Base-by-base conservation (phyloP, 2,329 filamentous ascomycete species). In the Grosmannia huntii region DNA sequence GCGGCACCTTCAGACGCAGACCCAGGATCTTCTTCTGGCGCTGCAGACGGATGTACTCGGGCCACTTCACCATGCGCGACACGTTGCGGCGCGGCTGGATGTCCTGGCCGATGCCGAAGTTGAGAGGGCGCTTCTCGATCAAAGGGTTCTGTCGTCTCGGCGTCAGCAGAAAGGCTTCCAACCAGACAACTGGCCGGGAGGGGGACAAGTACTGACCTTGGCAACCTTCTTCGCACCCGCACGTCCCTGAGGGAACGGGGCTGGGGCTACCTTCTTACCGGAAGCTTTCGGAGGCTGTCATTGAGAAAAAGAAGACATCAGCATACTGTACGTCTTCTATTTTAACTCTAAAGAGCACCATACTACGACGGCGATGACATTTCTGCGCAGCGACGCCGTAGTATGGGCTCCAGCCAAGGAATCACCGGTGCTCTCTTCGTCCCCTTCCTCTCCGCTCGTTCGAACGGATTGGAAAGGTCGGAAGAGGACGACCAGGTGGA, bases 291-390 rank as follows among this genome's bases (percentile, higher is more conserved):
- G 89, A 87, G 94, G 90, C 94, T 97, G 82, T 97, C 91, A 97
- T 97, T 94, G 92, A 97, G 92, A 90, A 95, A 91, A 95, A 90
- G 94, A 95, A 90, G 86, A 89, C 80, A 90, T 95, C 88, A 96
- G 90, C 87, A 77, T 82, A 80, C 83, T 85, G 80, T 41, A 75
- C 72, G 81, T 88, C 86, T 90, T 88, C 85, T 41, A 58, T 62
- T 86, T 84, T 60, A 87, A 87, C 90, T 95, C 90, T 95, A 95
- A 78, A 86, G 89, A 94, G 87, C 81, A 44, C 59, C 54, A 57
- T 31, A 41, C 46, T 33, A 48, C 16, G 11, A 71, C 66, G 70
- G 70, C 25, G 19, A 9, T 71, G 73, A 73, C 79, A 78, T 82
- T 77, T 76, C 77, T 77, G 77, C 78, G 63, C 74, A 72, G 68